Conservation (phyloP, 1,284 basidiomycete genomes). For the Amylostereum areolatum region DNA sequence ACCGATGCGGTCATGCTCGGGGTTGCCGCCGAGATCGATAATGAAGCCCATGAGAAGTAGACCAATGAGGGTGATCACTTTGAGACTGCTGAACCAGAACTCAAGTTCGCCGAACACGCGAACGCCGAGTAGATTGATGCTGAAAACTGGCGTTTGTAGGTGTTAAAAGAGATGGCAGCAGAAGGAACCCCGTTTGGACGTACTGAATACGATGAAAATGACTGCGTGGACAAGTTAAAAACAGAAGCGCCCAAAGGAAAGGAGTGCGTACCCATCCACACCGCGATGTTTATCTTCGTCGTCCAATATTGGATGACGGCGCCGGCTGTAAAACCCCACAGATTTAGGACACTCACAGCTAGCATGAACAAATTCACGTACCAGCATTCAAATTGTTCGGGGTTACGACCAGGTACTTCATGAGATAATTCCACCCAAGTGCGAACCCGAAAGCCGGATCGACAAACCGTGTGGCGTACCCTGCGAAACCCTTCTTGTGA, state of each 20-base stretch:
- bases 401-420: slow-evolving; percentile 26
- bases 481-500: slow-evolving; percentile 35
- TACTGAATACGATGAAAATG: slow-evolving; percentile 52
- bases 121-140: slow-evolving; percentile 50
- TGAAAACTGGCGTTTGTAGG: slow-evolving; percentile 32
- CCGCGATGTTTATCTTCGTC: slow-evolving; percentile 40
- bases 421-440: slow-evolving; percentile 33
- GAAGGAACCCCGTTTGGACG: slow-evolving; percentile 12
- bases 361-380: too few species aligned
- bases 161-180: not conserved
- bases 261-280: slow-evolving; percentile 46
- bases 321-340: slow-evolving; percentile 27
- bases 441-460: slow-evolving; percentile 46
- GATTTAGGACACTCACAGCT: too few species aligned
- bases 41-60: slow-evolving; percentile 47
- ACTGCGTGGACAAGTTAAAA: slow-evolving; percentile 24
- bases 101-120: slow-evolving; percentile 53
- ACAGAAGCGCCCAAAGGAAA: slow-evolving; percentile 1
- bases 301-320: slow-evolving; percentile 62
- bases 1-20: slow-evolving; percentile 47
- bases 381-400: slow-evolving; percentile 37
- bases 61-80: slow-evolving; percentile 34
- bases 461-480: slow-evolving; percentile 42
- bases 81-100: slow-evolving; percentile 37
- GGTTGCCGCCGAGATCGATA: slow-evolving; percentile 55